Percentiles rank a stretch among this genome's conserved stretches.
These are phyloP conservation scores for Chaetomiaceae sp. DNA, from an alignment of 2,329 filamentous ascomycete genomes.

Conservation along the genomic window DNA sequence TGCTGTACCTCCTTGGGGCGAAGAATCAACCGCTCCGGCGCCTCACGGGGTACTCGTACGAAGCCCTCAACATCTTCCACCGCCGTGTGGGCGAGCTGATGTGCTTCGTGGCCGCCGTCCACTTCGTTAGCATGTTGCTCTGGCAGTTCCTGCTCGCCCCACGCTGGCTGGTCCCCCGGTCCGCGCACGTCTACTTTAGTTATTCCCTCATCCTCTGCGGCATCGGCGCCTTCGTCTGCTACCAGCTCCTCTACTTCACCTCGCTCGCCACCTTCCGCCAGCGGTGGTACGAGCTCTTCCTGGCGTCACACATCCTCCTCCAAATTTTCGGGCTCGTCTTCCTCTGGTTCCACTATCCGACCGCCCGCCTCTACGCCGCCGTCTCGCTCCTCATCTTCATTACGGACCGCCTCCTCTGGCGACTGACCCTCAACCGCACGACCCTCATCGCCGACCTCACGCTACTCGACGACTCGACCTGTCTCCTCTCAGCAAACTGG, in stretches of 20 bases:
- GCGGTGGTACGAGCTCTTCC: conserved; percentile 59
- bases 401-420: conserved; percentile 53
- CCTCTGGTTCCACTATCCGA: conserved; percentile 55
- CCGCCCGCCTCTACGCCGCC: conserved; percentile 48
- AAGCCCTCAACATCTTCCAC: conserved; percentile 61
- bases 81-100: conserved; percentile 58
- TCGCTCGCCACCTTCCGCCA: conserved; percentile 56
- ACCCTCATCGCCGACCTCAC: conserved; percentile 45
- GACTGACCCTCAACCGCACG: conserved; percentile 47
- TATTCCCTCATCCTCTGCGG: conserved; percentile 50
- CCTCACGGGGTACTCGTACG: conserved; percentile 61
- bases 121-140: conserved; percentile 49
- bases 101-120: conserved; percentile 54
- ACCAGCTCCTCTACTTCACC: conserved; percentile 58
- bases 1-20: conserved; percentile 58
- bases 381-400: conserved; percentile 52
- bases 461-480: conserved; percentile 50
- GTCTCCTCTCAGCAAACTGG: conserved; percentile 41
- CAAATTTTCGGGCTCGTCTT: conserved; percentile 52
- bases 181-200: conserved; percentile 46
- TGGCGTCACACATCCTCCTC: conserved; percentile 53
- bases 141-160: conserved; percentile 51
- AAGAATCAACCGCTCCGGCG: conserved; percentile 61
- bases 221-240: conserved; percentile 50
- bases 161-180: conserved; percentile 37